Evolutionary conservation across 371 early-diverging fungal species (phyloP).

Genomic region (Smittium culicis): DNA sequence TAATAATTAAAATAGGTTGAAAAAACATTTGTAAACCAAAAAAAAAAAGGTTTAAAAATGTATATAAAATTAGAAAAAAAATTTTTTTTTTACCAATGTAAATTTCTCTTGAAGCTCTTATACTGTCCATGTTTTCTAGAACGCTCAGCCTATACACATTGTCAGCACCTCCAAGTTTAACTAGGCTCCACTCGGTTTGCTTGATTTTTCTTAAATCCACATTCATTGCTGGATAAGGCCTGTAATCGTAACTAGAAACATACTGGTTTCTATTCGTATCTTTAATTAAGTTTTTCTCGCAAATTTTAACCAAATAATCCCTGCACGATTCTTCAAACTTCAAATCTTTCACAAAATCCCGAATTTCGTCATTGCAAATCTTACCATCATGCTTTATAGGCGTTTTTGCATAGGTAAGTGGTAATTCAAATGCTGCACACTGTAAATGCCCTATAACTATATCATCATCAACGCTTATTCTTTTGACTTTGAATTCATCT

Average conservation of each 20-base stretch:
- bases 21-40: background rate
- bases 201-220: conserved; percentile 22
- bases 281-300: background rate
- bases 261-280: conserved; percentile 4
- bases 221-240: conserved; percentile 24
- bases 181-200: conserved; percentile 16
- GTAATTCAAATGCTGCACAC: conserved; percentile 32
- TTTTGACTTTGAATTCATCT: background rate
- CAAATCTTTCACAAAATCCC: background rate
- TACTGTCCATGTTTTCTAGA: background rate
- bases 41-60: background rate
- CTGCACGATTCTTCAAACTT: background rate
- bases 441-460: conserved; percentile 21
- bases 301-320: background rate
- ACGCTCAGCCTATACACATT: background rate
- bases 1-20: background rate
- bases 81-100: background rate
- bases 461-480: background rate
- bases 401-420: background rate
- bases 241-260: conserved; percentile 15
- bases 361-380: background rate
- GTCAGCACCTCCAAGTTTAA: conserved; percentile 5
- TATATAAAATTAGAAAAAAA: too few species aligned
- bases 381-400: too few species aligned
- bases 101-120: background rate